Percentiles rank a stretch among this genome's conserved stretches.
Evolutionary conservation across 352 stramenopile species (phyloP).

Genomic region (Phytophthora uliginosa): DNA sequence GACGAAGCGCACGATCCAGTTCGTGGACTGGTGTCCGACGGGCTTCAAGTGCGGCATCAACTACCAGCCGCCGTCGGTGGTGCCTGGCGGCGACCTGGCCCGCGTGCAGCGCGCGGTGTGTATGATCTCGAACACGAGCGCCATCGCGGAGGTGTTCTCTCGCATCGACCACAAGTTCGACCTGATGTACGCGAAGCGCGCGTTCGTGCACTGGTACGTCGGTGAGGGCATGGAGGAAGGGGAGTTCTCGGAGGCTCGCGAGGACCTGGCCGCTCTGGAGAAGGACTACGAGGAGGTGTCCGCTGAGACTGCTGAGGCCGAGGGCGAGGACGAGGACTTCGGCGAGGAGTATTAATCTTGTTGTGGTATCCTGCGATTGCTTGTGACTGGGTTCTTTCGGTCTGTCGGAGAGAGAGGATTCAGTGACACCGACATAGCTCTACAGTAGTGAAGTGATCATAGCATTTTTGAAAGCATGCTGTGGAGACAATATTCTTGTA

Average conservation of each 20-base stretch:
- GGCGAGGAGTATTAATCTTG: slow-evolving; percentile 86
- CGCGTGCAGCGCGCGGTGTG: slow-evolving; percentile 96
- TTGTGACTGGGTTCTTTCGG: too few species aligned
- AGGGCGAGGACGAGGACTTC: slow-evolving; percentile 95
- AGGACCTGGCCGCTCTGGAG: slow-evolving; percentile 97
- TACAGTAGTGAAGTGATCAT: background rate
- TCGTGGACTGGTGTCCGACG: slow-evolving; percentile 98
- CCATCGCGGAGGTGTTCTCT: slow-evolving; percentile 97
- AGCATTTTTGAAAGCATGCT: too few species aligned
- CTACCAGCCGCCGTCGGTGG: slow-evolving; percentile 96
- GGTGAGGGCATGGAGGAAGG: slow-evolving; percentile 99
- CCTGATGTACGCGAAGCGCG: slow-evolving; percentile 99
- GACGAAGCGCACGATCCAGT: slow-evolving; percentile 99
- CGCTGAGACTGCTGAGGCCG: slow-evolving; percentile 96
- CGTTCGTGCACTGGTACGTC: slow-evolving; percentile 99
- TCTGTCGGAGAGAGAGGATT: too few species aligned
- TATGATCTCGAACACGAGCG: slow-evolving; percentile 99
- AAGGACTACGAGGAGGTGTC: slow-evolving; percentile 99
- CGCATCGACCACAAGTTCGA: slow-evolving; percentile 99
- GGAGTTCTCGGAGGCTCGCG: slow-evolving; percentile 98
- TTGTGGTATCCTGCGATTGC: background rate
- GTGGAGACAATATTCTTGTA: too few species aligned
- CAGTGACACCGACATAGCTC: background rate
- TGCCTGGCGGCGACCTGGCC: slow-evolving; percentile 96
- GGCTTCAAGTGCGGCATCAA: slow-evolving; percentile 97